phyloP scores from a whole-genome alignment of 164 flowering plant genomes.

The Liquidambar formosana region DNA sequence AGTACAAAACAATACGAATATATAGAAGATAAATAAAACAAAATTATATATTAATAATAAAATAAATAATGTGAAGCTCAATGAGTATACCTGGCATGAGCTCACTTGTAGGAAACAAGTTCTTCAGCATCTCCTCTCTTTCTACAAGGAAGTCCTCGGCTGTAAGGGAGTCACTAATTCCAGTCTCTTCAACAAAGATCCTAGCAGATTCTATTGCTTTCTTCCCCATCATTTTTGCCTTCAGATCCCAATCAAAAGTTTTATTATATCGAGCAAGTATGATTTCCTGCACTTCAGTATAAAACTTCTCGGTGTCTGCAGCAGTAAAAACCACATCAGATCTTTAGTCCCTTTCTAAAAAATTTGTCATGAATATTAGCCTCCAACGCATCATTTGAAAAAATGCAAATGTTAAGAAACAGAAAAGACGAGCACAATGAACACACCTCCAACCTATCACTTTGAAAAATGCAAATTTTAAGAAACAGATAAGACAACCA shows the following conservation, averaged over 20 bases:
- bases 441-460: not conserved
- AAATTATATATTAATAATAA: too few species aligned
- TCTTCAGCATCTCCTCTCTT: conserved; percentile 73
- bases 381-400: not conserved
- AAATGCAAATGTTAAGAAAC: not conserved
- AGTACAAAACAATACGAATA: too few species aligned
- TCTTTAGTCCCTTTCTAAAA: not conserved
- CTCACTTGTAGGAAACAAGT: conserved; percentile 71
- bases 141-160: conserved; percentile 80
- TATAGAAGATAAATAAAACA: too few species aligned
- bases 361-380: not conserved
- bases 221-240: conserved; percentile 96
- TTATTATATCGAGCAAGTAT: conserved; percentile 78
- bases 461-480: not conserved
- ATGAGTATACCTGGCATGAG: conserved; percentile 78
- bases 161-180: conserved; percentile 71
- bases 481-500: not conserved
- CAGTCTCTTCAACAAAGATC: conserved; percentile 83
- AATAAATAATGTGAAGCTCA: not conserved
- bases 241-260: conserved; percentile 89
- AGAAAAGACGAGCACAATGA: not conserved
- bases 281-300: conserved; percentile 83
- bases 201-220: conserved; percentile 89
- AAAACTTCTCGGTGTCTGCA: conserved; percentile 92
- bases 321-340: conserved; percentile 11